A percentile compares a stretch with the other conserved stretches of the same genome.
Evolutionary conservation across 768 basidiomycete species (phyloP).

Genomic region (Amanita fuliginea): DNA sequence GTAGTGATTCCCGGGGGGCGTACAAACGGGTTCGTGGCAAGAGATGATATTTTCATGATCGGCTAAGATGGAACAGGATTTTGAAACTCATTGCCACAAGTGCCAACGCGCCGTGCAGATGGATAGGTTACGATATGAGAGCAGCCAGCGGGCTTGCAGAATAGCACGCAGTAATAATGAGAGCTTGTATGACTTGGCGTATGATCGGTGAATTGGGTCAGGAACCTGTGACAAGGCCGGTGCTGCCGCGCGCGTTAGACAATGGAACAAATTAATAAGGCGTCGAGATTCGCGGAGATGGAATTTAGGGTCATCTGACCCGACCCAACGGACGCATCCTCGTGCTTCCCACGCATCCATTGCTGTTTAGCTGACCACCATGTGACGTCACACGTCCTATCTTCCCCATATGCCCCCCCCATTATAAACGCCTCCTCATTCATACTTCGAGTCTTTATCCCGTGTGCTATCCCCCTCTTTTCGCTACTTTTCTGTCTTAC

Average conservation of each 20-base stretch:
- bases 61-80: neutral
- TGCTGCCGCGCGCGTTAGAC: neutral
- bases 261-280: neutral
- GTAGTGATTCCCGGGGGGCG: conserved; percentile 11
- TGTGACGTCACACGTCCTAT: conserved; percentile 2
- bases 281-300: conserved; percentile 6
- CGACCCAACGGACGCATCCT: neutral
- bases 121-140: neutral
- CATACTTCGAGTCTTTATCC: neutral
- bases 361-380: neutral
- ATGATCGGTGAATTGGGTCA: conserved; percentile 2
- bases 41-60: neutral
- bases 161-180: neutral
- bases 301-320: neutral
- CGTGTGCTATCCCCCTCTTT: too few species aligned
- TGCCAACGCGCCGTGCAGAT: neutral
- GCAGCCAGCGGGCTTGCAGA: neutral
- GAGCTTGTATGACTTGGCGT: conserved; percentile 1
- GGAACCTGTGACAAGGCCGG: neutral
- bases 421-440: conserved; percentile 1
- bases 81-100: neutral
- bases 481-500: too few species aligned
- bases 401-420: conserved; percentile 1
- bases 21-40: conserved; percentile 9
- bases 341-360: neutral